Conservation (phyloP, 441 rosid species). For the Breynia disticha region DNA sequence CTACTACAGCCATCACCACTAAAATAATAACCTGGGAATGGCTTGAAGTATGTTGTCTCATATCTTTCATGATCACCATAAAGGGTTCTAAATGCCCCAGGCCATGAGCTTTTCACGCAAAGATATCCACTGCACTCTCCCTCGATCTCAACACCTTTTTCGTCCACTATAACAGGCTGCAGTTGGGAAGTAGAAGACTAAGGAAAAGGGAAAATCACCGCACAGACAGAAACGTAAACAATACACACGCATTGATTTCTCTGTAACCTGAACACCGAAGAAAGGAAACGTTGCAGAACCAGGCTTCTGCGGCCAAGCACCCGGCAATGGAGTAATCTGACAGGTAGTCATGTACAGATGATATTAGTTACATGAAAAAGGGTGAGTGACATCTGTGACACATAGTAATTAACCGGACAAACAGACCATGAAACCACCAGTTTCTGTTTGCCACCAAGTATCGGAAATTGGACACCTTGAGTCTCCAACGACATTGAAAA, state of each 20-base stretch:
- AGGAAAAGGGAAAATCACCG: background rate
- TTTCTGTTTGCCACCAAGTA: slow-evolving; percentile 99
- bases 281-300: slow-evolving; percentile 99
- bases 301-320: slow-evolving; percentile 99
- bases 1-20: slow-evolving; percentile 96
- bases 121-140: slow-evolving; percentile 94
- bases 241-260: background rate
- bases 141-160: slow-evolving; percentile 89
- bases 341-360: slow-evolving; percentile 1
- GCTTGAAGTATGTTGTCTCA: slow-evolving; percentile 93
- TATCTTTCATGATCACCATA: slow-evolving; percentile 98
- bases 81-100: slow-evolving; percentile 94
- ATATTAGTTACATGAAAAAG: too few species aligned
- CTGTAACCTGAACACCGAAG: slow-evolving; percentile 87
- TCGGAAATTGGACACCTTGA: slow-evolving; percentile 94
- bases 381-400: too few species aligned
- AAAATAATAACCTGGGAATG: slow-evolving; percentile 90
- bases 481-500: slow-evolving; percentile 82
- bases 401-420: slow-evolving; percentile 5
- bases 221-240: background rate
- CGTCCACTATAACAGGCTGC: slow-evolving; percentile 93
- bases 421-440: slow-evolving; percentile 91
- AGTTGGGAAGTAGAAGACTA: slow-evolving; percentile 14
- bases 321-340: slow-evolving; percentile 95
- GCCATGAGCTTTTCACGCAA: slow-evolving; percentile 93